These are phyloP conservation scores for Pyrenochaeta sp. DNA, from an alignment of 2,329 filamentous ascomycete species.

Conservation along the genomic window DNA sequence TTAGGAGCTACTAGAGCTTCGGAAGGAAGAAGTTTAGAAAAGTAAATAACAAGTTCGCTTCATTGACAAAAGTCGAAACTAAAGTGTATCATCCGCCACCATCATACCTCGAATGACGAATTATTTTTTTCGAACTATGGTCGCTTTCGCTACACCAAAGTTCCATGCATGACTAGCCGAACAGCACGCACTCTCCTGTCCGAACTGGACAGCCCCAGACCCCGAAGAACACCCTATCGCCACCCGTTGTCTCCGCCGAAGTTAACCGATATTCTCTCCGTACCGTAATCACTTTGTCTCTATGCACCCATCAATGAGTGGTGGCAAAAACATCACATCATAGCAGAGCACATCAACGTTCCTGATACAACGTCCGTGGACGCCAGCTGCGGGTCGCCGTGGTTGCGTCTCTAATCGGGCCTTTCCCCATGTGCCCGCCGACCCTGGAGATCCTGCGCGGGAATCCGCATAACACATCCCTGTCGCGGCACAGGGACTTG, in stretches of 20 bases:
- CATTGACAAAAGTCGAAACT: background rate
- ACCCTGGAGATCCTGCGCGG: conserved; percentile 3
- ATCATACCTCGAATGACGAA: background rate
- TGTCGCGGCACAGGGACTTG: background rate
- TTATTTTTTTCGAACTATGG: background rate
- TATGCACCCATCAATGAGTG: too few relatives aligned
- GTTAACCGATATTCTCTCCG: too few relatives aligned
- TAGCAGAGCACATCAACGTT: background rate
- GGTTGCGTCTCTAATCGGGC: background rate
- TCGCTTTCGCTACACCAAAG: too few relatives aligned
- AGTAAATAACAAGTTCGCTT: background rate
- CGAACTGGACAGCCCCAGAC: too few relatives aligned
- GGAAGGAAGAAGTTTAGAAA: background rate
- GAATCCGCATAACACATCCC: background rate
- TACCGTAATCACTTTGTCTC: too few relatives aligned
- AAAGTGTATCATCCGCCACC: background rate
- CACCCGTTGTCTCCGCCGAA: too few relatives aligned
- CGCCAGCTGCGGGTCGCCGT: too few relatives aligned
- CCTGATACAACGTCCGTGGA: background rate
- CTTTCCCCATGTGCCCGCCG: background rate
- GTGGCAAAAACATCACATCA: background rate
- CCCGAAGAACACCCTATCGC: too few relatives aligned
- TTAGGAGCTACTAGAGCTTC: background rate
- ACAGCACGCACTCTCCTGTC: too few relatives aligned
- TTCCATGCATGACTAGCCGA: too few relatives aligned